Evolutionary conservation across 257 asterid genomes (phyloP).

Genomic region (Eucommia ulmoides): DNA sequence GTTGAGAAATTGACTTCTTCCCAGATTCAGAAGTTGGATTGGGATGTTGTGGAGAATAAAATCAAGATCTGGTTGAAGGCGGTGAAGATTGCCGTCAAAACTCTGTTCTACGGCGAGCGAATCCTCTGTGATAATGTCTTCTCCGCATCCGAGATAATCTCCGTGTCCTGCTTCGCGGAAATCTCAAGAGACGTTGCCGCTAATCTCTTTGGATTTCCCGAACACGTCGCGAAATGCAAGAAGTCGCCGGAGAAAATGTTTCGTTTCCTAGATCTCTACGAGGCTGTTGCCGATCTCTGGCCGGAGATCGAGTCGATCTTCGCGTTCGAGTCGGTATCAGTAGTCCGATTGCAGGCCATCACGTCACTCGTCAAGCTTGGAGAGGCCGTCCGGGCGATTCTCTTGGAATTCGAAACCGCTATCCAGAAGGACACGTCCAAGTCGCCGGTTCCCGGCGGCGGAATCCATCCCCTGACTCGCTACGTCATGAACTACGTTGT

Average conservation of each 20-base stretch:
- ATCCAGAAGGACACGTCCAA: conserved; percentile 67
- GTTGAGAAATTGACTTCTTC: conserved; percentile 39
- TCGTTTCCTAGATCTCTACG: conserved; percentile 59
- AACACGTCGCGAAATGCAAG: conserved; percentile 38
- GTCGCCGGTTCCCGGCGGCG: conserved; percentile 36
- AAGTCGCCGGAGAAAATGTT: conserved; percentile 79
- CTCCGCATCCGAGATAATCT: conserved; percentile 39
- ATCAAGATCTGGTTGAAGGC: conserved; percentile 45
- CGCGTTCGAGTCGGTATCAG: conserved; percentile 31
- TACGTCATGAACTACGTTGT: conserved; percentile 81
- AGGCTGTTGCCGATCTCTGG: conserved; percentile 55
- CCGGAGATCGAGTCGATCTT: conserved; percentile 52
- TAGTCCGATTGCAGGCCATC: conserved; percentile 42
- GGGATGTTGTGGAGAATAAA: conserved; percentile 45
- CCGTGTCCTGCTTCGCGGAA: conserved; percentile 55
- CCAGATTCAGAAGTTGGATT: conserved; percentile 64
- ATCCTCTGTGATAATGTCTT: conserved; percentile 58
- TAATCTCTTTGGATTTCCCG: conserved; percentile 37
- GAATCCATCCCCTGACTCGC: conserved; percentile 75
- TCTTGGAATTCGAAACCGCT: conserved; percentile 63
- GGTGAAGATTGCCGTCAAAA: conserved; percentile 38
- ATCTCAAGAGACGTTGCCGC: conserved; percentile 45
- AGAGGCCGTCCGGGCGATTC: conserved; percentile 50
- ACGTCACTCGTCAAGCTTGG: conserved; percentile 51
- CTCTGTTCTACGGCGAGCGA: conserved; percentile 54